These are phyloP conservation scores for Boletus huronensis DNA, from an alignment of 768 basidiomycete species.

Conservation along the genomic window DNA sequence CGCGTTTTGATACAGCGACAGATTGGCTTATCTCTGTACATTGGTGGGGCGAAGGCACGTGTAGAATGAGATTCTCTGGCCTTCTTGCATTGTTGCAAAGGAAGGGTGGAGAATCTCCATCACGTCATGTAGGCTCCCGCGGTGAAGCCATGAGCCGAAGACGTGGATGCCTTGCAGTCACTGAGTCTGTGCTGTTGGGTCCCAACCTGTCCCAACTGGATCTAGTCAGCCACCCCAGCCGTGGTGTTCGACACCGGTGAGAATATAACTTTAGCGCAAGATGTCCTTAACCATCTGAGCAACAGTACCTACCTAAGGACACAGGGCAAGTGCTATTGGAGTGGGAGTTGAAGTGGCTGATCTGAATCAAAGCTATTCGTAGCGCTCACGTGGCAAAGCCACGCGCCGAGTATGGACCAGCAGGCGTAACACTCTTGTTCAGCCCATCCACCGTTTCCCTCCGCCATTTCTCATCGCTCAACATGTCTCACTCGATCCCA, in stretches of 20 bases:
- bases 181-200: background rate
- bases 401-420: conserved; percentile 30
- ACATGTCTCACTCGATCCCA: conserved; percentile 14
- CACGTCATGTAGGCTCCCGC: conserved; percentile 16
- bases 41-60: conserved; percentile 14
- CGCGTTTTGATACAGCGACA: conserved; percentile 1
- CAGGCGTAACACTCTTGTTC: conserved; percentile 34
- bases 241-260: background rate
- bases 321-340: background rate
- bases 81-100: conserved; percentile 20
- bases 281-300: background rate
- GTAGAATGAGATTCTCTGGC: conserved; percentile 15
- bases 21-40: conserved; percentile 5
- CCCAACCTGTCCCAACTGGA: background rate
- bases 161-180: conserved; percentile 12
- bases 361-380: conserved; percentile 19
- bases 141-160: conserved; percentile 18
- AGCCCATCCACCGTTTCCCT: conserved; percentile 30
- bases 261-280: too few species aligned
- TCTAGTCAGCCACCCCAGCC: background rate
- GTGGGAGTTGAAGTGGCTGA: conserved; percentile 12
- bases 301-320: background rate
- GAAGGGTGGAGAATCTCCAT: conserved; percentile 28
- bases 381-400: conserved; percentile 31
- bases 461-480: conserved; percentile 28